Conservation (phyloP, 345 rosid genomes). For the Arabidopsis arenosa region DNA sequence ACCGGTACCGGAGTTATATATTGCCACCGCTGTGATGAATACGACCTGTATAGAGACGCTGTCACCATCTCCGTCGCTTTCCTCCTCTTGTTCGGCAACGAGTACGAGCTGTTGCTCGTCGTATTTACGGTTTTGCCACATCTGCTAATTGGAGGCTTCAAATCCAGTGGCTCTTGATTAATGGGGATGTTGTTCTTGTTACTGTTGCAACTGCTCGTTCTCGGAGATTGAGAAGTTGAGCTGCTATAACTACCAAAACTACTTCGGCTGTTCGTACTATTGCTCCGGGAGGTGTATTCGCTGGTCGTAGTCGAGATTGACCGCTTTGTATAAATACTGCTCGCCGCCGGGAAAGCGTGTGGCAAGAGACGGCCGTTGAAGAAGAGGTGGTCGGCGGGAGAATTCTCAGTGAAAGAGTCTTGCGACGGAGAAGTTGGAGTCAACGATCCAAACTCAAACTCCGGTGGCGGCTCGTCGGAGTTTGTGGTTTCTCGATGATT, state of each 20-base stretch:
- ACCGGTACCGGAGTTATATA: conserved; percentile 58
- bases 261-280: conserved; percentile 72
- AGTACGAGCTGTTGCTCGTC: no score
- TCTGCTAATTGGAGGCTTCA: conserved; percentile 14
- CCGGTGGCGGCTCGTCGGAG: conserved; percentile 41
- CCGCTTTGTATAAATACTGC: conserved; percentile 18
- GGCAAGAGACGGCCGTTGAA: conserved; percentile 83
- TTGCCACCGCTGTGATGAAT: conserved; percentile 67
- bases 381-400: conserved; percentile 89
- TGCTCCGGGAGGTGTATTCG: conserved; percentile 66
- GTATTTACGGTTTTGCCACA: background rate
- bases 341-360: conserved; percentile 60
- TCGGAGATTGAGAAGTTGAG: conserved; percentile 44
- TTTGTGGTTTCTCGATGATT: conserved; percentile 47
- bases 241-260: conserved; percentile 58
- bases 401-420: conserved; percentile 55
- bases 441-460: conserved; percentile 71
- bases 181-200: conserved; percentile 3
- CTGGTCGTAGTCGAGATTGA: conserved; percentile 59
- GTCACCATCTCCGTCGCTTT: conserved; percentile 51
- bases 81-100: background rate
- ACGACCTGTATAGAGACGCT: conserved; percentile 41
- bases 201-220: conserved; percentile 52
- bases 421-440: conserved; percentile 63
- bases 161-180: conserved; percentile 25